phyloP scores from a whole-genome alignment of 768 basidiomycete genomes.

The Suillus cothurnatus region DNA sequence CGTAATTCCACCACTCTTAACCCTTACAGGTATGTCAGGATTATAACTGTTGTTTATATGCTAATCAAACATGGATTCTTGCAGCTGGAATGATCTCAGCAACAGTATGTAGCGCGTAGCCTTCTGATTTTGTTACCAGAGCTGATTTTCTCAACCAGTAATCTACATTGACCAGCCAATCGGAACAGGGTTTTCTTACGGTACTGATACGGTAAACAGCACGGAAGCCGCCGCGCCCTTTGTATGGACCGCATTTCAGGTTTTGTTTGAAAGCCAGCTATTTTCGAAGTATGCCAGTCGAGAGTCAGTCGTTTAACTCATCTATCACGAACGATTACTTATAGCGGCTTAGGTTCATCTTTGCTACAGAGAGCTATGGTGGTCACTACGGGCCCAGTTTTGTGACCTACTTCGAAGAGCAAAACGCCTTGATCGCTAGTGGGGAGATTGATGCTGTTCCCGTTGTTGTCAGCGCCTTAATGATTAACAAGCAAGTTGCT shows the following conservation, averaged over 20 bases:
- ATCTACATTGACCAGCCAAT: slow-evolving; percentile 75
- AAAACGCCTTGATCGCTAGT: slow-evolving; percentile 38
- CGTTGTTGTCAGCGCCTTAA: slow-evolving; percentile 57
- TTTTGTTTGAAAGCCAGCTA: slow-evolving; percentile 57
- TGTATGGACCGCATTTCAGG: slow-evolving; percentile 67
- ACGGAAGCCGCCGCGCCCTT: slow-evolving; percentile 53
- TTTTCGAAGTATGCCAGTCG: slow-evolving; percentile 54
- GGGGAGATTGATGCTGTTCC: slow-evolving; percentile 50
- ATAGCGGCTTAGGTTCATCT: slow-evolving; percentile 48
- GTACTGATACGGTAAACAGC: slow-evolving; percentile 54
- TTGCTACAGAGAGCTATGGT: slow-evolving; percentile 55
- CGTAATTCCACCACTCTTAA: slow-evolving; percentile 55
- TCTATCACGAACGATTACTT: neutral
- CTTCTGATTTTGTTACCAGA: neutral
- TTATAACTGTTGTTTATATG: neutral
- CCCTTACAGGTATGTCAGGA: slow-evolving; percentile 51
- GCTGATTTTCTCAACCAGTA: slow-evolving; percentile 38
- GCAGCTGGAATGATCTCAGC: slow-evolving; percentile 67
- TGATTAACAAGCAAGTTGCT: slow-evolving; percentile 59
- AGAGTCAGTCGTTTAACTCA: slow-evolving; percentile 42
- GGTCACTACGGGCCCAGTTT: no score
- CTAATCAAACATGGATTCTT: neutral
- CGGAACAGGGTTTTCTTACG: slow-evolving; percentile 65
- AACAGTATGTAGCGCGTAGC: slow-evolving; percentile 48
- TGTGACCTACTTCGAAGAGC: no score